Percentiles rank a stretch among this genome's conserved stretches.
These are phyloP conservation scores for Porpolomopsis calyptriformis DNA, from an alignment of 768 basidiomycete genomes.

Conservation along the genomic window DNA sequence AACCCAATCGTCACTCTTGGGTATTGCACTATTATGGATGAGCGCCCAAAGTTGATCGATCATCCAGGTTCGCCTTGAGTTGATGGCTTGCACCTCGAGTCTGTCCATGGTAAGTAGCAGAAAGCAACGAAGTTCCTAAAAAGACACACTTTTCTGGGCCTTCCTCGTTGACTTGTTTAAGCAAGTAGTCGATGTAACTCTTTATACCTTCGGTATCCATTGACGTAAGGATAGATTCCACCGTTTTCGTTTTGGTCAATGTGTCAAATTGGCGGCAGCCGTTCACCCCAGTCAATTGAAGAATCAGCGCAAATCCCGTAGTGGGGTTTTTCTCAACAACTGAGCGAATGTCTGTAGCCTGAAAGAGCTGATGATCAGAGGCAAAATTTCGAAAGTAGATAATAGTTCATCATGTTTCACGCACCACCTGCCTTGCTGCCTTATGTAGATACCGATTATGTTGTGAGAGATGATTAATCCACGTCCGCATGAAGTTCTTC, in stretches of 20 bases:
- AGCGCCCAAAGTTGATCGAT: conserved; percentile 76
- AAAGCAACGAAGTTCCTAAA: not conserved
- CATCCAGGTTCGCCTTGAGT: conserved; percentile 66
- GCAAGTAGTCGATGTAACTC: conserved; percentile 63
- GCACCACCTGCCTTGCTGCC: conserved; percentile 72
- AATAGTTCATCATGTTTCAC: conserved; percentile 15
- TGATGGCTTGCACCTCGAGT: conserved; percentile 34
- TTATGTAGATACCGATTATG: conserved; percentile 85
- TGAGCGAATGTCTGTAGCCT: conserved; percentile 69
- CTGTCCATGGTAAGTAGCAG: conserved; percentile 20
- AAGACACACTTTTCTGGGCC: conserved; percentile 33
- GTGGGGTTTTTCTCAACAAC: conserved; percentile 68
- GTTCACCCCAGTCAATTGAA: conserved; percentile 73
- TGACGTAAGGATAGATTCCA: conserved; percentile 70
- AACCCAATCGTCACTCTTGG: conserved; percentile 74
- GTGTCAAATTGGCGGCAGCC: conserved; percentile 86
- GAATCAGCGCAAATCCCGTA: conserved; percentile 74
- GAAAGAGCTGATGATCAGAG: not conserved
- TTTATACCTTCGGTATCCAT: conserved; percentile 68
- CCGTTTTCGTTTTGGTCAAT: conserved; percentile 84
- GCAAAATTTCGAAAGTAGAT: not conserved
- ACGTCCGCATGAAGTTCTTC: conserved; percentile 89
- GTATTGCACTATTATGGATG: conserved; percentile 68
- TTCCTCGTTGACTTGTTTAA: conserved; percentile 44
- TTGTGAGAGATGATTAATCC: conserved; percentile 92